Evolutionary conservation across 129 eudicot species (phyloP).

Genomic region (Lactuca saligna): DNA sequence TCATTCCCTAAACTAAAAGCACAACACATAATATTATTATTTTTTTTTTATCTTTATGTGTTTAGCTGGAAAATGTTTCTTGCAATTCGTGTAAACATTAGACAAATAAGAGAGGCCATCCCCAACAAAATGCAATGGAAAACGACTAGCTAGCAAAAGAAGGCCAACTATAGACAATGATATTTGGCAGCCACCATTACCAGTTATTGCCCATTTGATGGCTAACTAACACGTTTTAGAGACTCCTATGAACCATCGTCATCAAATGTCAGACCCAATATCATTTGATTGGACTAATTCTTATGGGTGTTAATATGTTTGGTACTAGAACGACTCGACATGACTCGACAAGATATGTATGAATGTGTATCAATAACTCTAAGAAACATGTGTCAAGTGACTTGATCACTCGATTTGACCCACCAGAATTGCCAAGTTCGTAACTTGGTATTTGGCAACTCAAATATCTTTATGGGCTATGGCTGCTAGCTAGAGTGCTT

Average conservation of each 20-base stretch:
- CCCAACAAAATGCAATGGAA: background rate
- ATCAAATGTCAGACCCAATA: background rate
- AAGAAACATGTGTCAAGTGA: background rate
- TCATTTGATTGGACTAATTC: background rate
- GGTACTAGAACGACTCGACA: background rate
- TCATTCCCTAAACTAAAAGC: background rate
- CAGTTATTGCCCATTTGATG: background rate
- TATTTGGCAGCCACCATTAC: background rate
- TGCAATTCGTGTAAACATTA: background rate
- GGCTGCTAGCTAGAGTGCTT: constrained; percentile 3
- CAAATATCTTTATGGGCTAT: background rate
- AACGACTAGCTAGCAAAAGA: background rate
- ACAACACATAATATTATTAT: background rate
- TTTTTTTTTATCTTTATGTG: background rate
- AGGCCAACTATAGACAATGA: background rate
- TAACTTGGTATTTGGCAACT: background rate
- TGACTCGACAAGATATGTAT: background rate
- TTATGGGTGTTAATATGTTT: background rate
- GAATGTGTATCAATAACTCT: background rate
- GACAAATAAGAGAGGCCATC: background rate
- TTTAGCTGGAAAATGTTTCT: background rate
- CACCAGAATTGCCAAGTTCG: background rate
- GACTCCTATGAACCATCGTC: background rate
- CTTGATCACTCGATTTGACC: background rate
- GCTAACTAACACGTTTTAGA: background rate